A percentile compares a stretch with the other conserved stretches of the same genome.
These are phyloP conservation scores for Helotiales sp. DNA, from an alignment of 2,329 filamentous ascomycete species.

Conservation along the genomic window DNA sequence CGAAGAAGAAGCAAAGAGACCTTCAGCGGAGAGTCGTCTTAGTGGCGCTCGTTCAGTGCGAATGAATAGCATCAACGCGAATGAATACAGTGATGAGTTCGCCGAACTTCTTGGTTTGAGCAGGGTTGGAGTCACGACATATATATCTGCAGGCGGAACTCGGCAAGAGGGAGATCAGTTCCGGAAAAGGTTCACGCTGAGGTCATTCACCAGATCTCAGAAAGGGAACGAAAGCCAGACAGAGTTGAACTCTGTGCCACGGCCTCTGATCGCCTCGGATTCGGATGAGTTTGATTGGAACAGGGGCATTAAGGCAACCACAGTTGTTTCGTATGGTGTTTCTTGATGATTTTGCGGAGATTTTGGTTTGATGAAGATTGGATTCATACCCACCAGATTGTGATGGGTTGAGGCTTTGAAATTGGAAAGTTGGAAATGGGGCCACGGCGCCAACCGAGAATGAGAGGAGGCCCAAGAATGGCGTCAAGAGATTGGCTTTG, in stretches of 20 bases:
- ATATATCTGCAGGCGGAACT: conserved; percentile 20
- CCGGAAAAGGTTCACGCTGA: conserved; percentile 8
- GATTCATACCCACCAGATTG: too few relatives aligned
- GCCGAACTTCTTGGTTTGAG: conserved; percentile 28
- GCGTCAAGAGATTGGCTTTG: not conserved
- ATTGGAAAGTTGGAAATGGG: not conserved
- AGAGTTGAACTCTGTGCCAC: conserved; percentile 14
- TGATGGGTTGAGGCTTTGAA: too few relatives aligned
- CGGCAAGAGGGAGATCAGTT: conserved; percentile 10
- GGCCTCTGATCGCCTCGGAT: too few relatives aligned
- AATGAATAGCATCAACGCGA: conserved; percentile 7
- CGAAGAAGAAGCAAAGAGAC: conserved; percentile 10
- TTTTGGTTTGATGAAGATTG: not conserved
- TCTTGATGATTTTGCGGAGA: not conserved
- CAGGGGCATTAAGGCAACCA: conserved; percentile 20
- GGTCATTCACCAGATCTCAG: not conserved
- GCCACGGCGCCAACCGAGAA: not conserved
- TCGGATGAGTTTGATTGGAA: conserved; percentile 12
- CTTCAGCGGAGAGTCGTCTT: conserved; percentile 5
- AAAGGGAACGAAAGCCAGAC: conserved; percentile 21
- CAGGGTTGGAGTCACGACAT: conserved; percentile 25
- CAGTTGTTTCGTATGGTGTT: conserved; percentile 11
- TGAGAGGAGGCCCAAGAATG: not conserved
- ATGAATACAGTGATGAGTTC: conserved; percentile 28
- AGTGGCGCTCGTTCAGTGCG: not conserved